phyloP scores from a whole-genome alignment of 1,284 basidiomycete species.

The Flammula alnicola region DNA sequence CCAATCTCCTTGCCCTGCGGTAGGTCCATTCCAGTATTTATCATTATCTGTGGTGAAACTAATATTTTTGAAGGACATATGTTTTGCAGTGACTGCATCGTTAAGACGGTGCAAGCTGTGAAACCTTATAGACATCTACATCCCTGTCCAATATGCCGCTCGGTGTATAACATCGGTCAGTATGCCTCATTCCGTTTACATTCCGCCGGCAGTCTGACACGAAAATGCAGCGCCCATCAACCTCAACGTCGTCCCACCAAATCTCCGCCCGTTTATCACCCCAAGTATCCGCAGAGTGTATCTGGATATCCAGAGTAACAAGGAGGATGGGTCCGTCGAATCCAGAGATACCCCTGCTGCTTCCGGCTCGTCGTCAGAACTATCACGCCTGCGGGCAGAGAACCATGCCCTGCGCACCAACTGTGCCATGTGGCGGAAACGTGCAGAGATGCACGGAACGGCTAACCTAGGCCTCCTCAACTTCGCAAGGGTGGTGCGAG shows the following conservation, averaged over 20 bases:
- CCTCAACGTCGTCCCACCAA: conserved; percentile 46
- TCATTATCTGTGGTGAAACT: background rate
- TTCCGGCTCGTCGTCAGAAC: conserved; percentile 35
- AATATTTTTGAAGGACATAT: conserved; percentile 51
- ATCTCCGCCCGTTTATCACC: conserved; percentile 53
- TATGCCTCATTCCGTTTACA: conserved; percentile 17
- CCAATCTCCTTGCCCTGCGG: conserved; percentile 68
- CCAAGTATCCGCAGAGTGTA: conserved; percentile 57
- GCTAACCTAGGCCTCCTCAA: conserved; percentile 57
- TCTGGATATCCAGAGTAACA: conserved; percentile 36
- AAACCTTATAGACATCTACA: conserved; percentile 50
- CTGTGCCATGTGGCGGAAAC: conserved; percentile 58
- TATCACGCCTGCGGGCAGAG: conserved; percentile 53
- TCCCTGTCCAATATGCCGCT: conserved; percentile 57
- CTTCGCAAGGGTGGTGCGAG: conserved; percentile 51
- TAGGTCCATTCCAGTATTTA: conserved; percentile 30
- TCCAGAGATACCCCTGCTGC: conserved; percentile 17
- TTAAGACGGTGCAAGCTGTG: conserved; percentile 48
- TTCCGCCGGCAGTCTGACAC: background rate
- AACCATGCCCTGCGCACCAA: conserved; percentile 51
- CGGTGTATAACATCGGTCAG: conserved; percentile 52
- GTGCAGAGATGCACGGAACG: conserved; percentile 59
- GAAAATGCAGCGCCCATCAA: conserved; percentile 48
- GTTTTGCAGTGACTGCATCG: conserved; percentile 59
- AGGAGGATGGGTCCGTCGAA: conserved; percentile 20